Conservation (phyloP, 148 eudicot species). For the Rhododendron ovatum region DNA sequence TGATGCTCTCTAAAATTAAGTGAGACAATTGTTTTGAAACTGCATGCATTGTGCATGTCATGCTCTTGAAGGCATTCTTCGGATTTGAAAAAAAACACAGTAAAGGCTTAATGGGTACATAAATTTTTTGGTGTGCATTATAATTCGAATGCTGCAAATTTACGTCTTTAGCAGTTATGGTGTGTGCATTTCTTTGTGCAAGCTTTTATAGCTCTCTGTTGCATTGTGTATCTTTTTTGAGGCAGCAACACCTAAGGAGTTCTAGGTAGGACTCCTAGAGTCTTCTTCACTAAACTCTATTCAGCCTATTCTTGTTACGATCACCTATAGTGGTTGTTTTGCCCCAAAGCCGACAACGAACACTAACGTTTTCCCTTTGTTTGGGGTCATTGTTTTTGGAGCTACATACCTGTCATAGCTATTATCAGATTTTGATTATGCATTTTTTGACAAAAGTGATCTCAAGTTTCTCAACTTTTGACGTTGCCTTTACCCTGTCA, state of each 20-base stretch:
- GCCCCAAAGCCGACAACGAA: too few relatives aligned
- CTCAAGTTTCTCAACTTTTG: too few relatives aligned
- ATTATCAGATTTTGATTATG: too few relatives aligned
- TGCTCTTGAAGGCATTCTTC: neutral
- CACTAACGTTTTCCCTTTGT: too few relatives aligned
- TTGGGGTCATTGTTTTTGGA: too few relatives aligned
- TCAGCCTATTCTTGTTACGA: too few relatives aligned
- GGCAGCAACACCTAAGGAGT: neutral
- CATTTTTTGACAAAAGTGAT: too few relatives aligned
- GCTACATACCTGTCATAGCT: too few relatives aligned
- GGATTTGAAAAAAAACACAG: neutral
- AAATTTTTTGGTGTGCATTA: neutral
- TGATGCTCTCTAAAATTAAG: neutral
- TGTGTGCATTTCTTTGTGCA: neutral
- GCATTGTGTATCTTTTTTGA: neutral
- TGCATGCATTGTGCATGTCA: neutral
- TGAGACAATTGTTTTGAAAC: neutral
- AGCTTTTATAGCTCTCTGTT: neutral
- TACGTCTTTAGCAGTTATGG: neutral
- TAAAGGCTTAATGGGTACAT: neutral
- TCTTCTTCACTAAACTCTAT: neutral
- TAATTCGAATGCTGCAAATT: neutral
- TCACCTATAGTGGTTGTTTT: too few relatives aligned
- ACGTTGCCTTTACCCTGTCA: too few relatives aligned
- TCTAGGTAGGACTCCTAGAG: neutral